Evolutionary conservation across 257 asterid species (phyloP).

Genomic region (Perilla frutescens): DNA sequence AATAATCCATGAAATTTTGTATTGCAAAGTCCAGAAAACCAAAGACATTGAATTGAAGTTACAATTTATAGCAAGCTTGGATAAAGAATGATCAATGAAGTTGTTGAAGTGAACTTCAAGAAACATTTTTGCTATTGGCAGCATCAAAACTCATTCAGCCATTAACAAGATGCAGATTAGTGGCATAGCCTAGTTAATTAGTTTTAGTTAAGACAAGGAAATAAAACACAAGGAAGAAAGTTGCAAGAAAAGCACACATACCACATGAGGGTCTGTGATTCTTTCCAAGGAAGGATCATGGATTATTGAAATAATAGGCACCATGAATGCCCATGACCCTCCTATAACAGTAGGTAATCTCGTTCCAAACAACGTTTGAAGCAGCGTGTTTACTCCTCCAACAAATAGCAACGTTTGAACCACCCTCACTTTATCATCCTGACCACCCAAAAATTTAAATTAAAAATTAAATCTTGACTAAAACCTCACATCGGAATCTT

Average conservation of each 20-base stretch:
- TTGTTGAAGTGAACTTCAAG: no score
- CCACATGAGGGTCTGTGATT: constrained; percentile 77
- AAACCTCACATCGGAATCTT: not conserved
- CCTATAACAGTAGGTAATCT: constrained; percentile 92
- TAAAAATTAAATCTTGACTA: not conserved
- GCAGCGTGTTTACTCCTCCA: constrained; percentile 81
- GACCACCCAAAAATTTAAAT: constrained; percentile 7
- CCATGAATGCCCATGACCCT: constrained; percentile 98
- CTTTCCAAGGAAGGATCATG: constrained; percentile 75
- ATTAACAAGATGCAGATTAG: not conserved
- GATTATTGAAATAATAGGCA: constrained; percentile 87
- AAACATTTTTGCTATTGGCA: no score
- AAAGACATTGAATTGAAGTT: not conserved
- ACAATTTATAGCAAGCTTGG: not conserved
- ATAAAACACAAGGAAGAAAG: not conserved
- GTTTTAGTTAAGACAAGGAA: not conserved
- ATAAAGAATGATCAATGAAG: not conserved
- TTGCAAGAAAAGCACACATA: constrained; percentile 37
- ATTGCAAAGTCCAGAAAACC: not conserved
- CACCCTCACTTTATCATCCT: constrained; percentile 94
- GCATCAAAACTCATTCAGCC: not conserved
- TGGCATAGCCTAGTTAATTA: not conserved
- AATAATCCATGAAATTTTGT: constrained; percentile 19
- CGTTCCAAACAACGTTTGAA: constrained; percentile 93
- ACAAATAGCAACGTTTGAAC: constrained; percentile 91